Evolutionary conservation across 176 grass and related monocot species (phyloP), one percentile per base, ranked within the genome.

Genomic region (Oryza officinalis): DNA sequence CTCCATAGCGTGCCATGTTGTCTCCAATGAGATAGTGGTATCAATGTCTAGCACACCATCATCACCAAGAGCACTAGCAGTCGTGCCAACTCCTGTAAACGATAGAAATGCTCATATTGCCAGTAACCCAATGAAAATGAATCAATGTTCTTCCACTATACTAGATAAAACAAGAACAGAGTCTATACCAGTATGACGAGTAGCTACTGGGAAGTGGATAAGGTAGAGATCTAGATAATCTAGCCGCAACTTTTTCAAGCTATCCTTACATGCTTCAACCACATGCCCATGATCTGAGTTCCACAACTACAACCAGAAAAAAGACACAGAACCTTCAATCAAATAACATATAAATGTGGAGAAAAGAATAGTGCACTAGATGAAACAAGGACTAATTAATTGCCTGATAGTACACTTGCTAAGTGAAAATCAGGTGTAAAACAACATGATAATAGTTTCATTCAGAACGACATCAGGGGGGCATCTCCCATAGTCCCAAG

Each of bases 1-100:
- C 78, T 98, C 96, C 93, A 98, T 95, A 6, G 92, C 88, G 88
- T 93, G 96, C 96, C 96, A 98, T n/a, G 93, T 98, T 44, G 96
- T 95, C 87, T 98, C 96, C 47, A 98, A 33, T 67, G 96, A 89
- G 83, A 98, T 90, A 59, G 90, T 95, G 47, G 89, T 93, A 86
- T 98, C 92, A 30, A 98, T 98, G 74, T 98, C 95, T 28, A 98
- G 87, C 67, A 98, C 88, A 63, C 95, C 92, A 85, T 98, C 93
- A 27, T 98, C 91, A 33, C 84, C 87, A 77, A 98, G 80, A 44
- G 91, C 91, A 80, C 92, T 98, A 60, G 14, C 70, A 27, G 91
- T 98, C 3, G 89, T 93, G 72, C 95, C 95, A 37, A 98, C 85
- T 76, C 95, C 92, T 98, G 25, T 15, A 83, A n/a, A 11, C 11